Evolutionary conservation across 495 filamentous ascomycete species (phyloP).

Genomic region (Aspergillus funiculosus): DNA sequence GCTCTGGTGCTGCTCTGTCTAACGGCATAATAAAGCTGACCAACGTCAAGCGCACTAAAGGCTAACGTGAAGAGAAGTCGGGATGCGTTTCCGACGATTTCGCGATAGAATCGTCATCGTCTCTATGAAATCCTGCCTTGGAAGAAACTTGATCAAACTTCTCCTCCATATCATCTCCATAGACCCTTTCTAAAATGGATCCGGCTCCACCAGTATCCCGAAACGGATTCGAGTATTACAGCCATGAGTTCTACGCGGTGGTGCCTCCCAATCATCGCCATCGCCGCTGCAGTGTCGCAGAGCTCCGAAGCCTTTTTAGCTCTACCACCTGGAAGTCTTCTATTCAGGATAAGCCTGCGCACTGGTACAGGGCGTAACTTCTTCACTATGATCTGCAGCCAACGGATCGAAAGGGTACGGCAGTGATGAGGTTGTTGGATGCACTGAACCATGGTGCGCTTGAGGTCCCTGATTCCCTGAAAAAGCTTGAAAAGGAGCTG

Average conservation of each 20-base stretch:
- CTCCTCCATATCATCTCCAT: too few species aligned
- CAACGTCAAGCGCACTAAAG: too few species aligned
- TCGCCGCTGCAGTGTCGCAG: conserved; percentile 41
- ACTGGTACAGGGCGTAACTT: conserved; percentile 55
- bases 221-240: conserved; percentile 18
- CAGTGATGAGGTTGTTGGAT: conserved; percentile 51
- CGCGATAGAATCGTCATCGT: too few species aligned
- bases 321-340: conserved; percentile 17
- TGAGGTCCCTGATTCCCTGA: conserved; percentile 37
- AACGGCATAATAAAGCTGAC: too few species aligned
- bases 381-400: conserved; percentile 51
- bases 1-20: too few species aligned
- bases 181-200: not conserved
- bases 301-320: conserved; percentile 43
- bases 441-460: conserved; percentile 42
- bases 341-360: conserved; percentile 40
- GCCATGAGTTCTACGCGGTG: conserved; percentile 44
- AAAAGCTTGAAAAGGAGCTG: conserved; percentile 44
- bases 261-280: conserved; percentile 44
- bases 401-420: conserved; percentile 49
- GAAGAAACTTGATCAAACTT: too few species aligned
- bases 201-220: not conserved
- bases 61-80: too few species aligned
- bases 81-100: too few species aligned
- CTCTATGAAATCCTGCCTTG: too few species aligned